Percentiles rank a stretch among this genome's conserved stretches.
Evolutionary conservation across 177 flowering plant genomes (phyloP).

Genomic region (Tripterygium wilfordii): DNA sequence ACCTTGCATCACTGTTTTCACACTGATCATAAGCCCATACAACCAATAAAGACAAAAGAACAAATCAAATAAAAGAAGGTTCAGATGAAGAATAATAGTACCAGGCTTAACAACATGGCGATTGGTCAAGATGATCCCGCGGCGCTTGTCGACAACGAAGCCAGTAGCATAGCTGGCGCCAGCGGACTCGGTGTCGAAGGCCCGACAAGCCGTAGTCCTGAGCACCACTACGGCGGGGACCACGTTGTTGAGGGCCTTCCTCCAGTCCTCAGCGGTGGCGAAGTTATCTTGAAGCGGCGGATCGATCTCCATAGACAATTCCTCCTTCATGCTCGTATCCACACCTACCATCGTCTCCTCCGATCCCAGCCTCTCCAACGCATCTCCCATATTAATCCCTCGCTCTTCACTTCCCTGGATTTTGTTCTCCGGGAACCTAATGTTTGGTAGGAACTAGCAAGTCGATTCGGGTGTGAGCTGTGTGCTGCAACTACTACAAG

Average conservation of each 20-base stretch:
- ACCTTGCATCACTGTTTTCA: too few species aligned
- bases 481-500: too few species aligned
- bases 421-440: too few species aligned
- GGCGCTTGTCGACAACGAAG: slow-evolving; percentile 78
- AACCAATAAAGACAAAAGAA: background rate
- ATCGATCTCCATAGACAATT: slow-evolving; percentile 77
- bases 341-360: slow-evolving; percentile 28
- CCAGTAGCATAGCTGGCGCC: slow-evolving; percentile 92
- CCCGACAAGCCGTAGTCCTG: slow-evolving; percentile 73
- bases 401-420: too few species aligned
- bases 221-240: slow-evolving; percentile 95
- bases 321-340: slow-evolving; percentile 48
- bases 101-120: slow-evolving; percentile 97
- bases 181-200: slow-evolving; percentile 88
- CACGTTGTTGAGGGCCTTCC: slow-evolving; percentile 69
- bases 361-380: slow-evolving; percentile 55
- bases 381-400: slow-evolving; percentile 70
- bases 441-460: too few species aligned
- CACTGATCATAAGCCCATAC: background rate
- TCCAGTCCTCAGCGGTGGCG: slow-evolving; percentile 87
- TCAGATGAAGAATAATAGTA: too few species aligned
- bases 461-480: too few species aligned
- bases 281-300: slow-evolving; percentile 47
- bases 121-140: slow-evolving; percentile 92
- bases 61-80: background rate